Percentiles rank a stretch among this genome's conserved stretches.
Evolutionary conservation across 2,329 filamentous ascomycete species (phyloP).

Genomic region (Cercospora nicotianae): DNA sequence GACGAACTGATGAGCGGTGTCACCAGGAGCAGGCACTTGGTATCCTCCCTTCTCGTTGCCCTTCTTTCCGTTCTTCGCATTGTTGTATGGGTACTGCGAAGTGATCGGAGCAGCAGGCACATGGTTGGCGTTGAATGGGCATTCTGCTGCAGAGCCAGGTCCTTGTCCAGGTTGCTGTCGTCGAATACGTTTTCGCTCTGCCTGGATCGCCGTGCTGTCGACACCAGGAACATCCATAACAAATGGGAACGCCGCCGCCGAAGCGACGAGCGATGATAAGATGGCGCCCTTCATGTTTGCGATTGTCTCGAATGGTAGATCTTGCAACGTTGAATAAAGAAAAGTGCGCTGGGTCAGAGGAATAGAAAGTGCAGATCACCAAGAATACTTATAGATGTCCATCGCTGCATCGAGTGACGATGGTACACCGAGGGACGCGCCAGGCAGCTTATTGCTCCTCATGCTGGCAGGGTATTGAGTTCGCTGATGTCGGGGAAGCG

Average conservation of each 20-base stretch:
- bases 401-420: neutral
- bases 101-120: constrained; percentile 39
- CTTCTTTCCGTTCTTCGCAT: constrained; percentile 44
- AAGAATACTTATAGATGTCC: constrained; percentile 3
- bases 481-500: constrained; percentile 1
- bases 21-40: constrained; percentile 47
- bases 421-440: constrained; percentile 12
- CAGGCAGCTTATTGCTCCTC: constrained; percentile 5
- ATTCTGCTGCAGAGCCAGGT: constrained; percentile 35
- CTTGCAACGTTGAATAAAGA: neutral
- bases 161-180: constrained; percentile 18
- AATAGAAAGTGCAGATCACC: neutral
- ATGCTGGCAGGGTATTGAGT: neutral
- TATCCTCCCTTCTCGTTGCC: constrained; percentile 47
- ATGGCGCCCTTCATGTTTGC: constrained; percentile 32
- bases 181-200: constrained; percentile 15
- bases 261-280: constrained; percentile 24
- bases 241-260: constrained; percentile 43
- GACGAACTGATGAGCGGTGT: constrained; percentile 42
- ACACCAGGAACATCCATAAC: constrained; percentile 42
- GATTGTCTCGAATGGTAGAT: neutral
- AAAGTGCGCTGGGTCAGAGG: neutral
- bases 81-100: constrained; percentile 44
- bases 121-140: constrained; percentile 45
- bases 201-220: constrained; percentile 33